Evolutionary conservation across 169 alveolate genomes (phyloP).

Genomic region (Perkinsus olseni): DNA sequence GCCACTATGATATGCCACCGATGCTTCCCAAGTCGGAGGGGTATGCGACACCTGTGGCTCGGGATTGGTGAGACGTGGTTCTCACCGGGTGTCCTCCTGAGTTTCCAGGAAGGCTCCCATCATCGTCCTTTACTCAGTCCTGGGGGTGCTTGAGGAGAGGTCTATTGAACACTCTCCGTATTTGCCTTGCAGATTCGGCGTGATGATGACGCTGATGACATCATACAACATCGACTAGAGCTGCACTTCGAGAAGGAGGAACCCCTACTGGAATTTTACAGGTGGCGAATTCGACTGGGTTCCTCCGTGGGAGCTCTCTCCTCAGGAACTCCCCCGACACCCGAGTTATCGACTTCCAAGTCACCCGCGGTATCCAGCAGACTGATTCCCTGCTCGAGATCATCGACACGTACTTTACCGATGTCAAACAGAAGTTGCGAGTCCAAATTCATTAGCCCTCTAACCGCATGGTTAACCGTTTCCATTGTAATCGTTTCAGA

Average conservation of each 20-base stretch:
- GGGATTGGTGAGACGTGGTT: not conserved
- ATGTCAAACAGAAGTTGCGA: not conserved
- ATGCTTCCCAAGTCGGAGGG: slow-evolving; percentile 20
- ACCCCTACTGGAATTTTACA: slow-evolving; percentile 19
- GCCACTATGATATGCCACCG: slow-evolving; percentile 30
- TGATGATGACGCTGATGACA: slow-evolving; percentile 19
- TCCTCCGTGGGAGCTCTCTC: not conserved
- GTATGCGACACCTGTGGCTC: not conserved
- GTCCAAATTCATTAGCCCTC: not conserved
- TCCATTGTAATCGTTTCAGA: not conserved
- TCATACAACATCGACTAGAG: slow-evolving; percentile 11
- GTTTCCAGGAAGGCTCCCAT: not conserved
- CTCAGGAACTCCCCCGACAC: not conserved
- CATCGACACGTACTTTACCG: not conserved
- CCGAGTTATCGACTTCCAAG: not conserved
- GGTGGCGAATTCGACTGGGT: not conserved
- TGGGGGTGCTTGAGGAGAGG: not conserved
- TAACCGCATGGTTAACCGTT: not conserved
- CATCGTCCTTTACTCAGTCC: not conserved
- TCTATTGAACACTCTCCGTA: too few relatives aligned
- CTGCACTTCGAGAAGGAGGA: not conserved
- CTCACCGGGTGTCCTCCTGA: too few relatives aligned
- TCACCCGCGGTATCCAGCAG: not conserved
- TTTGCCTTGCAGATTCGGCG: slow-evolving; percentile 4
- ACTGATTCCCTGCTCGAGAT: not conserved